Evolutionary conservation across 2,329 filamentous ascomycete genomes (phyloP), one percentile per base, ranked within the genome.

Genomic region (Penicillium sp.): DNA sequence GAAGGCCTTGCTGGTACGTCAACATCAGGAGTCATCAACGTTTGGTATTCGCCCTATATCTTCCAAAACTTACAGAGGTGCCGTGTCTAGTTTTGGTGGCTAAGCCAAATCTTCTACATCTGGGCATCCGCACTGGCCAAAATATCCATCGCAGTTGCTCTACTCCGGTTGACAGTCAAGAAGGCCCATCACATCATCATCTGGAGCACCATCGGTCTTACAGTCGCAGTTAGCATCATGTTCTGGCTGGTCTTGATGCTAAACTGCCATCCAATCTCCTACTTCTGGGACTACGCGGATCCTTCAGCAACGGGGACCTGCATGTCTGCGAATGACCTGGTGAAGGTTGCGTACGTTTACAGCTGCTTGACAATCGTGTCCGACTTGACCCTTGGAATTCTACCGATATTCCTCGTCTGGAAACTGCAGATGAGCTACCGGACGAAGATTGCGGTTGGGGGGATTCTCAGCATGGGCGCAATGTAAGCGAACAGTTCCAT

Each of bases 401-500:
- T 86, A 4, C 83, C 83, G 0, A 78, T 83, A 6, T 81, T 82
- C 58, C 73, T 88, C 4, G 77, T 88, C 2, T 83, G 49, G 79
- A 75, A 33, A 73, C 83, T 35, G 14, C 79, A 84, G 53, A 83
- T 87, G 77, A 79, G 79, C 55, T 65, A 59, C 11, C 77, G 74
- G 55, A 81, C 78, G 4, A 86, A 85, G 65, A 22, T 81, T 4
- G 76, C 82, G 2, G 73, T 86, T 11, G 78, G 78, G 9, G 74
- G 76, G 2, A 76, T 87, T 22, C 74, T 87, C 37, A 76, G 77
- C 1, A 77, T 86, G 70, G 86, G 82, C 22, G 83, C 82, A 55
- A 75, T 78, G 67, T 69, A 59, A 10, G 66, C 63, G 18, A 16
- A 16, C 2, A 11, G 4, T 50, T 19, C n/a, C 1, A 16, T 10